Base-by-base conservation (phyloP, 805 yeast species). In the Saturnispora halmiae region DNA sequence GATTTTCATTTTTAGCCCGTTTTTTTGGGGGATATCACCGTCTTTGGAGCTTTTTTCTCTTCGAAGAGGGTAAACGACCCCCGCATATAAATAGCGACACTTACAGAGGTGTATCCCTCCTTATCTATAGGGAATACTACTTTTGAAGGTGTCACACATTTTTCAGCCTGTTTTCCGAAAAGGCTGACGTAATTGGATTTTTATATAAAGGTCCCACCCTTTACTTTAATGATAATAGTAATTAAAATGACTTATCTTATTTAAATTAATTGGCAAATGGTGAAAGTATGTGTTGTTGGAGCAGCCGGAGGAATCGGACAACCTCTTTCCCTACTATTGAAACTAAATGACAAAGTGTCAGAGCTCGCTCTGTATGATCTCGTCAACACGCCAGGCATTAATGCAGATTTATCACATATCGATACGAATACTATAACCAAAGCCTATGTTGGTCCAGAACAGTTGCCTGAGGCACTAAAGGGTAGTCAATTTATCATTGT, bases 301-400 rank as follows among this genome's bases (percentile, higher is more conserved):
- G 96, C 96, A 44, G 87, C 90, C 41, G 95, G 95, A 53, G 78
- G 78, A 52, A 72, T 72, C 54, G 78, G 78, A 40, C 78, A 72
- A 59, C 76, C 77, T 32, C 61, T 72, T 43, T 70, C 77, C 16
- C 64, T 72, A 45, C 60, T 72, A 50, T 58, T 71, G 44, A 72
- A 72, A 56, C 56, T 72, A 42, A 70, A 72, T 47, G 63, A 65
- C 15, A 54, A 65, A 36, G 63, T 72, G 30, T 53, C 60, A 21
- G 65, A 70, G 46, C 66, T 72, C 51, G 61, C 75, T 3, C 61
- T 72, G 35, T 72, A 67, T 48, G 78, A 72, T 56, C 75, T 72
- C 18, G 77, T 72, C 44, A 71, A 70, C 46, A 73, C 69, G 21
- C 72, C 73, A 22, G 78, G 78, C 43, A 76, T 72, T 30, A 75